phyloP scores from a whole-genome alignment of 2,329 filamentous ascomycete species.

The Chrysosporium queenslandicum region DNA sequence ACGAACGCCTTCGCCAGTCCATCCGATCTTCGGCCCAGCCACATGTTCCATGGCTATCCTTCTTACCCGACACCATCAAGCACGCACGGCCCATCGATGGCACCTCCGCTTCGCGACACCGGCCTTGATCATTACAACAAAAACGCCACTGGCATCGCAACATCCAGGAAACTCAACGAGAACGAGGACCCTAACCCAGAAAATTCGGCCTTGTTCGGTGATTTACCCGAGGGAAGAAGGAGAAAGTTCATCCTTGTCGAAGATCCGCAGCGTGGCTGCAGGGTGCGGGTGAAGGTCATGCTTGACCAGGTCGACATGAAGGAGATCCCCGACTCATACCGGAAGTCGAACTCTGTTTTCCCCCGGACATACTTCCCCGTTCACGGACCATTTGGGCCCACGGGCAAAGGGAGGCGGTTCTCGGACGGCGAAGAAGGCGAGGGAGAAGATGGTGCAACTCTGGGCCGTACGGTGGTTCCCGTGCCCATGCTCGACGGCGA shows the following conservation, averaged over 20 bases:
- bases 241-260: constrained; percentile 96
- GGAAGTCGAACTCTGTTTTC: constrained; percentile 79
- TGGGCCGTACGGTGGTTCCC: constrained; percentile 46
- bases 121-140: constrained; percentile 38
- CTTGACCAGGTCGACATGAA: constrained; percentile 90
- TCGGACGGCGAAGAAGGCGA: constrained; percentile 38
- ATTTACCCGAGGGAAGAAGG: constrained; percentile 79
- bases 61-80: constrained; percentile 46
- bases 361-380: constrained; percentile 85
- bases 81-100: constrained; percentile 48
- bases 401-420: constrained; percentile 60
- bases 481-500: constrained; percentile 59
- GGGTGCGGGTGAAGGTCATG: constrained; percentile 80
- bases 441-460: constrained; percentile 27
- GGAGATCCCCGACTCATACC: constrained; percentile 92
- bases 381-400: constrained; percentile 65
- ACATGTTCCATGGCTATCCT: constrained; percentile 63
- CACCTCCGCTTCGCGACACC: constrained; percentile 51
- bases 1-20: constrained; percentile 36
- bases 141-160: constrained; percentile 28
- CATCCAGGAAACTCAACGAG: constrained; percentile 17
- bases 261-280: constrained; percentile 67
- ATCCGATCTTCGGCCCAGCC: constrained; percentile 61
- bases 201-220: constrained; percentile 67
- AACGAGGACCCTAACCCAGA: constrained; percentile 23